Conservation (phyloP, 2,329 filamentous ascomycete genomes). For the Microdochium nivale region DNA sequence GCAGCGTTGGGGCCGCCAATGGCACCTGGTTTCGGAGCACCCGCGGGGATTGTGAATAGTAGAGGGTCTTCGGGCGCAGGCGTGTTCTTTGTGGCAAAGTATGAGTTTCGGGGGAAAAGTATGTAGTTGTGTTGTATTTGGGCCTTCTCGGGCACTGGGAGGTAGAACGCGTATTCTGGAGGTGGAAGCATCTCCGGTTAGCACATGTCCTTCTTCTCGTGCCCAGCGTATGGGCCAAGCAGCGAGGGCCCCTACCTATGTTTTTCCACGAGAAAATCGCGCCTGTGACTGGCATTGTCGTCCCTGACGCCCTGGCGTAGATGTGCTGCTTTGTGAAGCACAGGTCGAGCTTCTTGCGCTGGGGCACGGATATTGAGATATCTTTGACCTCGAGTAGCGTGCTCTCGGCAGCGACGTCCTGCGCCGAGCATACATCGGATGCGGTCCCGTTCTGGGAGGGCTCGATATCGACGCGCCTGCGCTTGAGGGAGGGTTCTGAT, state of each 20-base stretch:
- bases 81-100: conserved; percentile 39
- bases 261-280: conserved; percentile 53
- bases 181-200: neutral
- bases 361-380: conserved; percentile 57
- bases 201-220: neutral
- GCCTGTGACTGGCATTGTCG: conserved; percentile 40
- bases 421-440: conserved; percentile 15
- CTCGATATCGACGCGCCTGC: conserved; percentile 39
- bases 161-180: conserved; percentile 52
- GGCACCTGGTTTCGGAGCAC: conserved; percentile 50
- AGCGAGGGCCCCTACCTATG: conserved; percentile 39
- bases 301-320: conserved; percentile 46
- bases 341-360: conserved; percentile 60
- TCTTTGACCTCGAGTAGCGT: conserved; percentile 55
- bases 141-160: conserved; percentile 57
- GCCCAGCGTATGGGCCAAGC: neutral
- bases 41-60: conserved; percentile 54
- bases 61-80: conserved; percentile 43
- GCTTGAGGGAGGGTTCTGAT: conserved; percentile 39
- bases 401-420: conserved; percentile 37
- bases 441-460: conserved; percentile 15
- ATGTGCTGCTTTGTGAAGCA: conserved; percentile 52
- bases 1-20: conserved; percentile 41
- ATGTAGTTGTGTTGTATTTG: conserved; percentile 60
- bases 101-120: conserved; percentile 48